Percentiles rank a stretch among this genome's conserved stretches.
Conservation (phyloP, 441 rosid genomes). For the Flueggea neowawraea region DNA sequence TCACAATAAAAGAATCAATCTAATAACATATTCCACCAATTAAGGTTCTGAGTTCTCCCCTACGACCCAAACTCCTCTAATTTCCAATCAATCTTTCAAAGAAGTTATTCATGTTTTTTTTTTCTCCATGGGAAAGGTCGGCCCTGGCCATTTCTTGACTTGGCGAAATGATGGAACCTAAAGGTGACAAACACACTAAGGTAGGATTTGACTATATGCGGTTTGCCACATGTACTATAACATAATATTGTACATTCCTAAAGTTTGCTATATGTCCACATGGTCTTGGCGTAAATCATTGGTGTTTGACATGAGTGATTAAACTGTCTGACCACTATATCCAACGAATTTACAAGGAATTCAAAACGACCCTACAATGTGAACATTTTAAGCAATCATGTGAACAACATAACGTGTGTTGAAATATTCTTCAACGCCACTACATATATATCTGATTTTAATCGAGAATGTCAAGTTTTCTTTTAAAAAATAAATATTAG, state of each 20-base stretch:
- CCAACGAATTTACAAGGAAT: background rate
- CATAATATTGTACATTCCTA: too few species aligned
- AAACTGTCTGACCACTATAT: conserved; percentile 8
- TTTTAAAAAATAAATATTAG: too few species aligned
- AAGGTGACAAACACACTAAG: conserved; percentile 15
- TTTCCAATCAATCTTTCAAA: background rate
- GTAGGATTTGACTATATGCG: conserved; percentile 21
- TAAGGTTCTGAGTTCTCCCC: conserved; percentile 24
- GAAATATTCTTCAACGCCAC: too few species aligned
- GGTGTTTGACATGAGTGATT: conserved; percentile 16
- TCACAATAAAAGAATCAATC: conserved; percentile 14
- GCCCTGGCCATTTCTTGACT: conserved; percentile 21
- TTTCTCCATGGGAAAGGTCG: conserved; percentile 21
- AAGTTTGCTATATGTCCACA: conserved; percentile 9
- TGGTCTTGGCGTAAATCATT: conserved; percentile 25
- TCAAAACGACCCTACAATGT: background rate
- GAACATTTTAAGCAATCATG: background rate
- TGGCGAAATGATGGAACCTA: conserved; percentile 8
- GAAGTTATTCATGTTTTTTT: background rate
- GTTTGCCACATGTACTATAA: too few species aligned
- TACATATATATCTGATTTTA: too few species aligned
- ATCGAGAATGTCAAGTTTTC: too few species aligned
- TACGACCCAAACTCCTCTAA: conserved; percentile 4
- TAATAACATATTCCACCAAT: conserved; percentile 49
- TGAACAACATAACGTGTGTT: too few species aligned